Base-by-base conservation (phyloP, 768 basidiomycete genomes). In the Ramaria sp. region DNA sequence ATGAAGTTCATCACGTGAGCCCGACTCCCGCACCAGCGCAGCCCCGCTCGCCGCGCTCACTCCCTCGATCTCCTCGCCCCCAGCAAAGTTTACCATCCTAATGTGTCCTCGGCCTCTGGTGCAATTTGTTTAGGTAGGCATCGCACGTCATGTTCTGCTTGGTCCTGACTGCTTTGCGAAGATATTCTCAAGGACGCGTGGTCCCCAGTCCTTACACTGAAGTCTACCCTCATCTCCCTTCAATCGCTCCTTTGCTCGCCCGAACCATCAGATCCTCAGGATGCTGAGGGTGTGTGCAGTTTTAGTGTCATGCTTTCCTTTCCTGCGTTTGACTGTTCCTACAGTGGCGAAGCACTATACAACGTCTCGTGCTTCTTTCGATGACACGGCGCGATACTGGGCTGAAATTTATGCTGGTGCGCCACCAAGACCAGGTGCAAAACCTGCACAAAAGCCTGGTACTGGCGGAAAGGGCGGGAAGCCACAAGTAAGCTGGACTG, bases 221-320 rank as follows among this genome's bases (percentile, higher is more conserved):
- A 96, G 70, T 92, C 91, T 43, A 97, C 95, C 1, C 73, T 98
- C 64, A 94, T 98, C 67, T 94, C 91, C 1, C 78, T 98, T 13
- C 95, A 97, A 68, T 91, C 88, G 39, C 77, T 97, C 22, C 76
- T 98, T 17, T 95, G 92, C 70, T 88, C 86, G 9, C 95, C 95
- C 0, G 92, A 96, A 67, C 94, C 95, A 7, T 89, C 88, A 61
- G 95, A 97, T 66, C 95, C 94, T 0, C 94, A 97, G 71, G 95
- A 98, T 66, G 95, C 94, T 0, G 93, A 98, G 71, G 72, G 72
- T 71, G 46, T 27, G 66, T 62, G 15, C 34, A 4, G 51, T 12
- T 39, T 24, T 33, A 49, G 13, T 27, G 27, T 13, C 17, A 20
- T n/a, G 30, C 10, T 27, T 22, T 4, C 38, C 37, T 37, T 17